Percentiles rank a stretch among this genome's conserved stretches.
Conservation (phyloP, 768 basidiomycete species). For the Leccinum longicurvipes region DNA sequence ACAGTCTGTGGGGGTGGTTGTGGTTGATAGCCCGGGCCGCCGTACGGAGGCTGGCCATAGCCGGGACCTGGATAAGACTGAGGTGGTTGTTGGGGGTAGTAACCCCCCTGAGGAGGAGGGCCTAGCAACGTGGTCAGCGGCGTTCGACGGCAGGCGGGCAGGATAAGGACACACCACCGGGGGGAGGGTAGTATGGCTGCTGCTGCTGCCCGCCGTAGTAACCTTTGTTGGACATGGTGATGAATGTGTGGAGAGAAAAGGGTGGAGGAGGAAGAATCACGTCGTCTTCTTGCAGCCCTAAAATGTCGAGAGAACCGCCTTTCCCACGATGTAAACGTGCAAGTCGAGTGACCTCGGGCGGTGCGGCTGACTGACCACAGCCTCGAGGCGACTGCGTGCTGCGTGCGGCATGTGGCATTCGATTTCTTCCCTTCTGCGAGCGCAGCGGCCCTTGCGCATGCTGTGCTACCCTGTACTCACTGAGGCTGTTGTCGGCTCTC, state of each 20-base stretch:
- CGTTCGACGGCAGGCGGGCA: background rate
- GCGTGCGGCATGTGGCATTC: background rate
- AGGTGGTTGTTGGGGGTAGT: conserved; percentile 73
- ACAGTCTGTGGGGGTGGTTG: conserved; percentile 79
- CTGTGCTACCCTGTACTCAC: conserved; percentile 12
- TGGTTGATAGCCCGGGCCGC: conserved; percentile 42
- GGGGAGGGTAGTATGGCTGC: conserved; percentile 54
- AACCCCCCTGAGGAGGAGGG: conserved; percentile 55
- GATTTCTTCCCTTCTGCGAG: background rate
- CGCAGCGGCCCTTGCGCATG: background rate
- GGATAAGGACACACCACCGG: conserved; percentile 36
- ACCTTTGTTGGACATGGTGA: conserved; percentile 67
- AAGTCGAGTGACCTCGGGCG: no score
- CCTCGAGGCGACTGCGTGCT: conserved; percentile 22
- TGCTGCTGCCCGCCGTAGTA: conserved; percentile 59
- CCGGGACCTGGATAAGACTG: conserved; percentile 61
- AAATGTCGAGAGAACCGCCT: conserved; percentile 18
- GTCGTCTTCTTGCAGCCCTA: conserved; percentile 18
- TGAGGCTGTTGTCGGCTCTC: background rate
- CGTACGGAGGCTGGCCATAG: conserved; percentile 31
- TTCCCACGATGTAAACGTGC: conserved; percentile 21
- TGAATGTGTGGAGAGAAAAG: conserved; percentile 9
- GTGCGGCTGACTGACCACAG: conserved; percentile 12
- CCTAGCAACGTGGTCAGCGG: conserved; percentile 41
- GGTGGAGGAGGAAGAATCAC: conserved; percentile 7